Percentiles rank a stretch among this genome's conserved stretches.
Conservation (phyloP, 1,284 basidiomycete species). For the Ganoderma multipileum region DNA sequence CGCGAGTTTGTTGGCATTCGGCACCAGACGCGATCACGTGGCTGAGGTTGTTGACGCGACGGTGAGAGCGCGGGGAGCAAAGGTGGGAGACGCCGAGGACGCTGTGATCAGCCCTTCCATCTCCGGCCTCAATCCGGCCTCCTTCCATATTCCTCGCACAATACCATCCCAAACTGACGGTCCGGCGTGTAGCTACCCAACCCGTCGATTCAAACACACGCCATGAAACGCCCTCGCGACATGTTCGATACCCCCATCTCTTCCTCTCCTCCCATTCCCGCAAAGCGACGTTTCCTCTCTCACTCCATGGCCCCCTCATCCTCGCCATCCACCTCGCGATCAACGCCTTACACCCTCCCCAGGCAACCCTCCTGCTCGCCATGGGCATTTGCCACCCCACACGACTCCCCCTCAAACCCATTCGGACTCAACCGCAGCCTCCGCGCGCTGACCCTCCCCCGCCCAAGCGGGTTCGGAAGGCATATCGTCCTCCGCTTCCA, state of each 20-base stretch:
- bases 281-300: constrained; percentile 33
- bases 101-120: background rate
- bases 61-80: background rate
- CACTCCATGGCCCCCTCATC: constrained; percentile 20
- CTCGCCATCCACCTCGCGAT: constrained; percentile 21
- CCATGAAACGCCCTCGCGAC: constrained; percentile 32
- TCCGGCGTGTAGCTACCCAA: constrained; percentile 1
- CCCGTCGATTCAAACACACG: background rate
- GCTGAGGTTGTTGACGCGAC: constrained; percentile 15
- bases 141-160: constrained; percentile 19
- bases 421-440: constrained; percentile 44
- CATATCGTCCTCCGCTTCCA: constrained; percentile 75
- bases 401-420: constrained; percentile 49
- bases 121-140: background rate
- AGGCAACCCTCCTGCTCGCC: constrained; percentile 24
- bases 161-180: background rate
- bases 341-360: constrained; percentile 36
- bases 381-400: constrained; percentile 39
- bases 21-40: constrained; percentile 26
- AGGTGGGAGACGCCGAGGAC: constrained; percentile 13
- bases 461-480: constrained; percentile 52
- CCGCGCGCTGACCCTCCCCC: constrained; percentile 48
- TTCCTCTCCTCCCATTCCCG: constrained; percentile 29
- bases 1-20: too few species aligned
- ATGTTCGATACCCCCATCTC: constrained; percentile 30